A percentile compares a stretch with the other conserved stretches of the same genome.
These are phyloP conservation scores for Camellia sinensis DNA, from an alignment of 148 eudicot genomes.

Conservation along the genomic window DNA sequence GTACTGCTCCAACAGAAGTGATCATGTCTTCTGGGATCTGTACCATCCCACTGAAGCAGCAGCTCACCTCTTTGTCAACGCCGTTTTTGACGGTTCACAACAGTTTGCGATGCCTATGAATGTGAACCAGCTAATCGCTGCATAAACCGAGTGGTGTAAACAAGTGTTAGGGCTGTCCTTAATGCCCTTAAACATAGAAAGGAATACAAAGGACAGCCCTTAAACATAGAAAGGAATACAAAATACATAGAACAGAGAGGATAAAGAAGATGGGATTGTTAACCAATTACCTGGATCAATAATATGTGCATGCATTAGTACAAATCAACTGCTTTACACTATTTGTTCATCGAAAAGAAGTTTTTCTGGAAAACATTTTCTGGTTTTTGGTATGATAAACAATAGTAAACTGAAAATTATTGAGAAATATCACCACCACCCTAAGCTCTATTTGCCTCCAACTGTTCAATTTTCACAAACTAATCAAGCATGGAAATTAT, in stretches of 20 bases:
- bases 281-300: background rate
- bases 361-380: too few species aligned
- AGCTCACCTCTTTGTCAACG: slow-evolving; percentile 36
- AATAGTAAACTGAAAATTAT: too few species aligned
- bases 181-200: too few species aligned
- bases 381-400: too few species aligned
- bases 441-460: too few species aligned
- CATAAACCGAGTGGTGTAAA: background rate
- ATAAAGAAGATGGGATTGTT: background rate
- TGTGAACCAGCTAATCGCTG: slow-evolving; percentile 44
- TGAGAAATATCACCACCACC: too few species aligned
- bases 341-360: too few species aligned
- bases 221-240: background rate
- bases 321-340: background rate
- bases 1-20: slow-evolving; percentile 53
- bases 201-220: too few species aligned
- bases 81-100: slow-evolving; percentile 40
- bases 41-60: slow-evolving; percentile 76
- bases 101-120: slow-evolving; percentile 46
- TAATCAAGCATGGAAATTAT: background rate
- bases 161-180: background rate
- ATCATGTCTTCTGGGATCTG: slow-evolving; percentile 75
- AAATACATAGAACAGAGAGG: background rate
- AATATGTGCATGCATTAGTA: too few species aligned
- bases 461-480: background rate